phyloP scores from a whole-genome alignment of 1,284 basidiomycete genomes.

The Ceratobasidium sp. region DNA sequence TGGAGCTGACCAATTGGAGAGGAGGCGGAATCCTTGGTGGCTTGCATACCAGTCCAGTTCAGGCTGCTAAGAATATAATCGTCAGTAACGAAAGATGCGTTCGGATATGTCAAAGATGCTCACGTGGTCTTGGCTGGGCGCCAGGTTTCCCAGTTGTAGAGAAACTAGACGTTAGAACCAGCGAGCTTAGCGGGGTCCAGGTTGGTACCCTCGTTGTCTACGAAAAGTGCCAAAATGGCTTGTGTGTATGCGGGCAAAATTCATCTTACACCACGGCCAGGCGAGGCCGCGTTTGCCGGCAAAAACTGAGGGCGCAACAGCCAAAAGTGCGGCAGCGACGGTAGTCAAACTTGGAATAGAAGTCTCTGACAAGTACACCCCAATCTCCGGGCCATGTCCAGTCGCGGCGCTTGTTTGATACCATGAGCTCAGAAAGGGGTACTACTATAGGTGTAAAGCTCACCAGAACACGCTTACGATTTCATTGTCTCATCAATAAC shows the following conservation, averaged over 20 bases:
- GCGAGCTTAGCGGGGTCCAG: neutral
- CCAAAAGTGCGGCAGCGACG: slow-evolving; percentile 13
- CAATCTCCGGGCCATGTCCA: too few relatives aligned
- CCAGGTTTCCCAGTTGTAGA: slow-evolving; percentile 44
- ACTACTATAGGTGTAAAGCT: too few relatives aligned
- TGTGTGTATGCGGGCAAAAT: neutral
- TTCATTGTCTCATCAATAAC: too few relatives aligned
- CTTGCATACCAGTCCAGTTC: slow-evolving; percentile 42
- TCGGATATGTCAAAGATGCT: neutral
- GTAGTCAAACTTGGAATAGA: neutral
- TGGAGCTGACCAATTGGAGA: slow-evolving; percentile 36
- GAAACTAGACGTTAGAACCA: neutral
- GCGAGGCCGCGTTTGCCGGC: slow-evolving; percentile 36
- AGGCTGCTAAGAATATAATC: slow-evolving; percentile 17
- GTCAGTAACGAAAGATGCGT: neutral
- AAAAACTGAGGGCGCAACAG: neutral
- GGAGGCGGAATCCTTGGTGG: slow-evolving; percentile 35
- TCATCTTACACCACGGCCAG: slow-evolving; percentile 41
- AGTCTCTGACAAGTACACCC: too few relatives aligned
- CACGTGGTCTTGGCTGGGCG: slow-evolving; percentile 26
- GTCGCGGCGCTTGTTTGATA: too few relatives aligned
- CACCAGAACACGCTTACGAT: too few relatives aligned
- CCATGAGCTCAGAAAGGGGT: too few relatives aligned
- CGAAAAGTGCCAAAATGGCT: too few relatives aligned
- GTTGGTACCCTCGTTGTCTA: slow-evolving; percentile 34